Percentiles rank a stretch among this genome's conserved stretches.
Conservation (phyloP, 805 yeast genomes). For the Huiozyma sinensis region DNA sequence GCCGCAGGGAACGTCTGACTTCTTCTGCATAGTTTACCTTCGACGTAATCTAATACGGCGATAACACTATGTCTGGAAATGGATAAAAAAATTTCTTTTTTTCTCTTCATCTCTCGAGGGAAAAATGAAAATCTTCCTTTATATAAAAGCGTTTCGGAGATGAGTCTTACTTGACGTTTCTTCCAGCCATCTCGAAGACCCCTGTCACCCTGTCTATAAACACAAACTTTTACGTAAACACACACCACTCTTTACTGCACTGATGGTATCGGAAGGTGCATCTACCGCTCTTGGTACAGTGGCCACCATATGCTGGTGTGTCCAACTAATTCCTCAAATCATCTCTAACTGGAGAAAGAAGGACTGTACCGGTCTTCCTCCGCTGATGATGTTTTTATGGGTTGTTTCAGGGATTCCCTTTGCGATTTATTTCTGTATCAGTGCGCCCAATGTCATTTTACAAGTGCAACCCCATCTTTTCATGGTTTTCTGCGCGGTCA, state of each 20-base stretch:
- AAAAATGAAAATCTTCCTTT: too few species aligned
- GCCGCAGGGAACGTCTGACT: too few species aligned
- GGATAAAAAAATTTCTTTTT: too few species aligned
- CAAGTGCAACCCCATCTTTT: conserved; percentile 83
- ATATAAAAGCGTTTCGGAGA: too few species aligned
- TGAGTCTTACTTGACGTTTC: too few species aligned
- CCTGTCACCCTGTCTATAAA: too few species aligned
- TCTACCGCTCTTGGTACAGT: conserved; percentile 74
- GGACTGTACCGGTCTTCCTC: conserved; percentile 80
- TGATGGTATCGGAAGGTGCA: conserved; percentile 7
- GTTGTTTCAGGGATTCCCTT: conserved; percentile 71
- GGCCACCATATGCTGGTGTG: conserved; percentile 89
- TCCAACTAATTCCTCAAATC: conserved; percentile 83
- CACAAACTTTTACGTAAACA: too few species aligned
- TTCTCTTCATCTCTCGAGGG: too few species aligned
- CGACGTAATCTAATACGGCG: too few species aligned
- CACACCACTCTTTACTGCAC: neutral
- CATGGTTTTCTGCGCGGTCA: conserved; percentile 51
- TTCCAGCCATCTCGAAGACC: too few species aligned
- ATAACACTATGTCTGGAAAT: too few species aligned
- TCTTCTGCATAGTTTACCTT: too few species aligned
- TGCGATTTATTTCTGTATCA: conserved; percentile 64
- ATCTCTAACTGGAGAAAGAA: conserved; percentile 61
- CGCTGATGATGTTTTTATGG: conserved; percentile 83
- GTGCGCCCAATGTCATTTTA: conserved; percentile 62